A percentile compares a stretch with the other conserved stretches of the same genome.
Evolutionary conservation across 345 rosid genomes (phyloP).

Genomic region (Salix koriyanagi): DNA sequence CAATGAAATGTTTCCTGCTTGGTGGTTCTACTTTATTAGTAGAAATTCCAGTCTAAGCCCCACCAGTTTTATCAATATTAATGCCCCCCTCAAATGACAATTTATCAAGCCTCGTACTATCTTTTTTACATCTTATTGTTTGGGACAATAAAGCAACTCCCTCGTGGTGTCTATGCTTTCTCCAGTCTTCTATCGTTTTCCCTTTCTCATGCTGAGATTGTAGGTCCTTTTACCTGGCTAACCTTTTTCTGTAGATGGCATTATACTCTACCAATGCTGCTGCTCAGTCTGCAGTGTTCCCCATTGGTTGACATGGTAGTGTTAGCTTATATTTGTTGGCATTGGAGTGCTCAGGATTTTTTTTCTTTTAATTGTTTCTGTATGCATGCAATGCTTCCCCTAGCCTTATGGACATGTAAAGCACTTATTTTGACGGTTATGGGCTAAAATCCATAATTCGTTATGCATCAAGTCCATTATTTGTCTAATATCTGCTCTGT

Average conservation of each 20-base stretch:
- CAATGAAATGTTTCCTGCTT: background rate
- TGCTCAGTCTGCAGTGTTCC: background rate
- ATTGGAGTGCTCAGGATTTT: too few species aligned
- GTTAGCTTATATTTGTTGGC: background rate
- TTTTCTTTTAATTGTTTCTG: background rate
- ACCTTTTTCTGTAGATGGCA: background rate
- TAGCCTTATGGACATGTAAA: background rate
- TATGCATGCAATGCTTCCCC: background rate
- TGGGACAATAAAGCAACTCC: background rate
- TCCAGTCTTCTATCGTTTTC: background rate
- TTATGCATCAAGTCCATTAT: background rate
- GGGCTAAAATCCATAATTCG: background rate
- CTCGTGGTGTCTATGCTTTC: background rate
- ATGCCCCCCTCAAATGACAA: background rate
- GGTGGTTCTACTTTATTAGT: background rate
- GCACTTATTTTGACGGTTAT: background rate
- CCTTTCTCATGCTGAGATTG: background rate
- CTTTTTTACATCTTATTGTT: background rate
- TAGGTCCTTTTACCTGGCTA: background rate
- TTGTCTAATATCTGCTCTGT: background rate
- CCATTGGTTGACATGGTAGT: background rate
- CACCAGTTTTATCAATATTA: background rate
- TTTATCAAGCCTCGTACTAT: background rate
- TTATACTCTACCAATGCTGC: background rate
- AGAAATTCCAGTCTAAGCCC: background rate